Conservation (phyloP, 2,329 filamentous ascomycete species). For the Penicillium brevicompactum region DNA sequence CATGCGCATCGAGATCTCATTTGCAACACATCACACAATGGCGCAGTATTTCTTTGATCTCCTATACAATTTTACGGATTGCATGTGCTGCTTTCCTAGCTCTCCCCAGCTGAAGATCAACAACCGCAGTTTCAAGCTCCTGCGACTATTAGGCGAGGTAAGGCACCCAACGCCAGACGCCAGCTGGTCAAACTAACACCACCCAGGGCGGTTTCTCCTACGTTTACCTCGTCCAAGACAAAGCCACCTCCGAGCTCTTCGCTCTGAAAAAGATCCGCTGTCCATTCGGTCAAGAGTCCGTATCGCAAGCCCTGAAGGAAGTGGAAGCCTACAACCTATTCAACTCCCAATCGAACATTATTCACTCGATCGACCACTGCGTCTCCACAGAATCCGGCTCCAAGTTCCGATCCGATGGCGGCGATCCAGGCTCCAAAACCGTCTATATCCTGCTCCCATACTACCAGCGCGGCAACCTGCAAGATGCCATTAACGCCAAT, state of each 20-base stretch:
- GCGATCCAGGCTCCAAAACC: constrained; percentile 72
- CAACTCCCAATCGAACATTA: constrained; percentile 78
- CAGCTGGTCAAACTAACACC: constrained; percentile 7
- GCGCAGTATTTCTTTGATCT: constrained; percentile 84
- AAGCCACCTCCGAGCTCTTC: constrained; percentile 77
- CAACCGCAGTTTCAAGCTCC: constrained; percentile 90
- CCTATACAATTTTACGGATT: constrained; percentile 89
- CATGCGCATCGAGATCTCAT: not conserved
- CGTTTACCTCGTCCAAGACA: constrained; percentile 97
- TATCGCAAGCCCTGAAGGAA: constrained; percentile 91
- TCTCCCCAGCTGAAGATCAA: constrained; percentile 96
- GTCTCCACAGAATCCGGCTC: constrained; percentile 71
- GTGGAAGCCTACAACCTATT: constrained; percentile 96
- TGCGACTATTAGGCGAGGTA: constrained; percentile 90
- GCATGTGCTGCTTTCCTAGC: constrained; percentile 93
- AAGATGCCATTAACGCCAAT: constrained; percentile 98
- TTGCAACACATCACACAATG: constrained; percentile 56
- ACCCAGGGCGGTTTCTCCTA: constrained; percentile 91
- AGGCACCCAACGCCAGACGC: constrained; percentile 22
- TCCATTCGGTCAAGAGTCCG: constrained; percentile 95
- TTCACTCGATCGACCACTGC: constrained; percentile 79
- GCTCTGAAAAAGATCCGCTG: constrained; percentile 99
- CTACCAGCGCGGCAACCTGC: constrained; percentile 90
- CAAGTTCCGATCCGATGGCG: constrained; percentile 58
- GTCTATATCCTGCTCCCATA: constrained; percentile 97